Percentiles rank a stretch among this genome's conserved stretches.
Conservation (phyloP, 805 yeast species). For the Starmerella cellae region DNA sequence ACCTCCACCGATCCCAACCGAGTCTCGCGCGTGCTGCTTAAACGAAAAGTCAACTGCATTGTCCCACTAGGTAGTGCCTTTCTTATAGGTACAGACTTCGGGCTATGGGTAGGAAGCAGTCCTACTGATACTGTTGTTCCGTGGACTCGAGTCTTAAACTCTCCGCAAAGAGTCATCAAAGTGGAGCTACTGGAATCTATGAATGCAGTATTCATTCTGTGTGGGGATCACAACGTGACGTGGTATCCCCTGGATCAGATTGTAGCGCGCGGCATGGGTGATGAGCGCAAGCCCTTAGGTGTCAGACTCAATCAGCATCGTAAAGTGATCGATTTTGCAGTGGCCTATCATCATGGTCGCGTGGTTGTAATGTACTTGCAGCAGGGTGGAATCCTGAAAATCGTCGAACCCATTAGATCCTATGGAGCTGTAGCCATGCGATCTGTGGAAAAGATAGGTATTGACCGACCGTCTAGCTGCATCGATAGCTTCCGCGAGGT, state of each 20-base stretch:
- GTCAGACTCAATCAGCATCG: conserved; percentile 31
- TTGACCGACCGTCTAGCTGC: conserved; percentile 8
- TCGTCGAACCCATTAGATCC: conserved; percentile 40
- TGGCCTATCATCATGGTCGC: conserved; percentile 56
- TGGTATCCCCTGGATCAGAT: conserved; percentile 53
- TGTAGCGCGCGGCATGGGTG: conserved; percentile 25
- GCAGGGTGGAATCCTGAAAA: conserved; percentile 47
- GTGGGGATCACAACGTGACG: conserved; percentile 46
- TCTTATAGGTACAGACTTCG: conserved; percentile 49
- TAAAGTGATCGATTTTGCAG: conserved; percentile 42
- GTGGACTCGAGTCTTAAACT: conserved; percentile 47
- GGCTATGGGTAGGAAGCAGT: conserved; percentile 38
- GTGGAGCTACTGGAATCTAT: conserved; percentile 48
- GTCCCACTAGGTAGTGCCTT: conserved; percentile 29
- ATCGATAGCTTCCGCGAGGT: conserved; percentile 34
- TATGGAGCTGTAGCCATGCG: conserved; percentile 17
- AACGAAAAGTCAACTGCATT: conserved; percentile 32
- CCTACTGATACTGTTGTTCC: conserved; percentile 23
- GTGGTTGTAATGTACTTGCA: conserved; percentile 46
- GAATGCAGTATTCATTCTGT: conserved; percentile 40
- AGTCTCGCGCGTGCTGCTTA: conserved; percentile 22
- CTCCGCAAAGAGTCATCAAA: conserved; percentile 29
- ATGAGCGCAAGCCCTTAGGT: conserved; percentile 29
- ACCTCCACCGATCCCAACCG: conserved; percentile 2
- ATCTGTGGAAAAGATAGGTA: conserved; percentile 12